phyloP scores from a whole-genome alignment of 306 rosid species.

The Quercus alba region DNA sequence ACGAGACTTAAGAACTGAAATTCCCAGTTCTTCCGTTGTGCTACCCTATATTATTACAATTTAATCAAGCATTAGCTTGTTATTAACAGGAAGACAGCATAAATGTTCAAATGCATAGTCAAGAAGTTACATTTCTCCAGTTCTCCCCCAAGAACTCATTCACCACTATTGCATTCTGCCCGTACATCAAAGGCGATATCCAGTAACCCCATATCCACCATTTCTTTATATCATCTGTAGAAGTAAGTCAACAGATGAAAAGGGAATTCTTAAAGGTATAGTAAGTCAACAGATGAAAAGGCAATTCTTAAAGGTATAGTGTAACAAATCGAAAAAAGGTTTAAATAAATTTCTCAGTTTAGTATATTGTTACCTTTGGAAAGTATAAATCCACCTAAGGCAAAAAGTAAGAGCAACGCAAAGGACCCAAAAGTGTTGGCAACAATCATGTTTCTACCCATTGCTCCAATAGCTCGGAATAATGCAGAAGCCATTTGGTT shows the following conservation, averaged over 20 bases:
- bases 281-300: neutral
- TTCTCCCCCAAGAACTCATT: conserved; percentile 37
- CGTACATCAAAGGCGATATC: conserved; percentile 43
- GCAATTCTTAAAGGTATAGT: neutral
- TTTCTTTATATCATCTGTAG: conserved; percentile 23
- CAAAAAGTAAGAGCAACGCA: conserved; percentile 18
- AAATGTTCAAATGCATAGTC: neutral
- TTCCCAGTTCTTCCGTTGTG: conserved; percentile 27
- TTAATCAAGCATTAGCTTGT: neutral
- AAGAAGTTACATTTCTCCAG: conserved; percentile 34
- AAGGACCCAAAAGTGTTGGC: conserved; percentile 31
- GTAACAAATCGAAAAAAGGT: neutral
- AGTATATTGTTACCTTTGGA: neutral
- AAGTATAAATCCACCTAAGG: conserved; percentile 24
- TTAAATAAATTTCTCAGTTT: neutral
- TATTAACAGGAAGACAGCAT: neutral
- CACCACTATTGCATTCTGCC: conserved; percentile 29
- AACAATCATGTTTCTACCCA: conserved; percentile 23
- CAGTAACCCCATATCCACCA: conserved; percentile 56
- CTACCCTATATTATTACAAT: conserved; percentile 11
- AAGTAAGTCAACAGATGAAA: too few species aligned
- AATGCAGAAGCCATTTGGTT: conserved; percentile 41
- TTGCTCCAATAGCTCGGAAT: conserved; percentile 23
- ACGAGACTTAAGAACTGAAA: conserved; percentile 27
- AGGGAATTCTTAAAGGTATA: too few species aligned